Percentiles rank a stretch among this genome's conserved stretches.
These are phyloP conservation scores for Rugosomyces carneus DNA, from an alignment of 1,284 basidiomycete genomes.

Conservation along the genomic window DNA sequence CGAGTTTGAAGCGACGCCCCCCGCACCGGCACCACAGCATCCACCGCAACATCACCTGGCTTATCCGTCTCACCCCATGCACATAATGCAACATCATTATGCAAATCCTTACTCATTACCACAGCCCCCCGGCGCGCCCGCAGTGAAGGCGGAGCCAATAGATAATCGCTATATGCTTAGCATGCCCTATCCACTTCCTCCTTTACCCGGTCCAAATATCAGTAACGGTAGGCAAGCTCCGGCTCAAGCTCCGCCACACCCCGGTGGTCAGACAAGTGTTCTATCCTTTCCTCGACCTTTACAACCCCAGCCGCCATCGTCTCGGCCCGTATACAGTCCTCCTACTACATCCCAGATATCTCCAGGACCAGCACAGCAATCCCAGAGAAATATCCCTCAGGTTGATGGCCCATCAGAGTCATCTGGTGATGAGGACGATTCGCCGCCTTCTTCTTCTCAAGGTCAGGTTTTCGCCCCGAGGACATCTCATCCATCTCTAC, in stretches of 20 bases:
- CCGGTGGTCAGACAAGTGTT: slow-evolving; percentile 48
- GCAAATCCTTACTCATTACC: slow-evolving; percentile 41
- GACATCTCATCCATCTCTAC: slow-evolving; percentile 51
- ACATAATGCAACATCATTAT: slow-evolving; percentile 46
- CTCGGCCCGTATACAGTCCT: slow-evolving; percentile 32
- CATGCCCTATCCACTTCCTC: slow-evolving; percentile 49
- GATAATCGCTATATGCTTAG: slow-evolving; percentile 59
- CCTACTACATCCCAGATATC: slow-evolving; percentile 21
- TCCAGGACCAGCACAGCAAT: slow-evolving; percentile 9
- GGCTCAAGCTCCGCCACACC: slow-evolving; percentile 33
- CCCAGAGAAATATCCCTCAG: slow-evolving; percentile 54
- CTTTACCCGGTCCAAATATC: slow-evolving; percentile 58
- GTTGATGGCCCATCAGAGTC: slow-evolving; percentile 57
- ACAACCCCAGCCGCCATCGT: slow-evolving; percentile 16
- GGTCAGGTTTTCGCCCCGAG: slow-evolving; percentile 56
- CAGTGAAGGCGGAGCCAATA: slow-evolving; percentile 63
- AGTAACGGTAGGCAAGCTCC: slow-evolving; percentile 34
- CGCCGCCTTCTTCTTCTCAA: slow-evolving; percentile 55
- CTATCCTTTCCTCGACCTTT: slow-evolving; percentile 41
- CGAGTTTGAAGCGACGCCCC: slow-evolving; percentile 71
- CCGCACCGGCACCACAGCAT: slow-evolving; percentile 35
- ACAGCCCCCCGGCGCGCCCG: slow-evolving; percentile 28
- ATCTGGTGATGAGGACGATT: slow-evolving; percentile 51
- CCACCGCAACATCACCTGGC: slow-evolving; percentile 41
- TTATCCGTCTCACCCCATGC: slow-evolving; percentile 47